A percentile compares a stretch with the other conserved stretches of the same genome.
Evolutionary conservation across 163 green algal genomes (phyloP).

Genomic region (Chlorella variabilis): DNA sequence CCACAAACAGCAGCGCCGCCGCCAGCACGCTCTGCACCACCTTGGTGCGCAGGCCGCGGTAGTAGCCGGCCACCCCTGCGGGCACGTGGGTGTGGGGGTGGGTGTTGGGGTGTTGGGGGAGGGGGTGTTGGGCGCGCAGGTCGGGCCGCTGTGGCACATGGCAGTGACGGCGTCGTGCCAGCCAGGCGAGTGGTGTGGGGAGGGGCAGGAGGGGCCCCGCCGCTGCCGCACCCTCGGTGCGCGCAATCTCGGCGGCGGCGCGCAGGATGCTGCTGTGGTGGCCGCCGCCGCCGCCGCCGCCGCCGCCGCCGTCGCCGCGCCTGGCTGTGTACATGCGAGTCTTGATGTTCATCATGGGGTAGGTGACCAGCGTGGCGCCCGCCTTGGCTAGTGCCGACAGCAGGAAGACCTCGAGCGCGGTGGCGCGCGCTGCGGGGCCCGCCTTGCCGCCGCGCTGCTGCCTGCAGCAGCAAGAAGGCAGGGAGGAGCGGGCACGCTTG

Average conservation of each 20-base stretch:
- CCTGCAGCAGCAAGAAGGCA: slow-evolving; percentile 5
- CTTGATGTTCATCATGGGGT: slow-evolving; percentile 65
- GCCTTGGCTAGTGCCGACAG: slow-evolving; percentile 85
- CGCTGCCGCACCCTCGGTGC: slow-evolving; percentile 60
- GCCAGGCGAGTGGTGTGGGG: too few relatives aligned
- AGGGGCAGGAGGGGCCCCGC: too few relatives aligned
- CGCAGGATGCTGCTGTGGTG: slow-evolving; percentile 43
- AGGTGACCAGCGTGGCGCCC: slow-evolving; percentile 79
- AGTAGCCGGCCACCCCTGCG: slow-evolving; percentile 77
- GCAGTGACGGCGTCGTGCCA: too few relatives aligned
- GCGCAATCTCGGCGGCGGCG: slow-evolving; percentile 71
- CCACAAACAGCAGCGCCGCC: slow-evolving; percentile 86
- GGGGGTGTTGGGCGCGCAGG: too few relatives aligned
- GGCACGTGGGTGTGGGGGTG: too few relatives aligned
- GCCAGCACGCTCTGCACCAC: slow-evolving; percentile 87
- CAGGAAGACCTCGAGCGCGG: slow-evolving; percentile 74
- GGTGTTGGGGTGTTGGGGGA: too few relatives aligned
- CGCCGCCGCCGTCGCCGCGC: slow-evolving; percentile 40
- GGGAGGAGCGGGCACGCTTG: background rate
- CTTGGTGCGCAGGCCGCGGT: slow-evolving; percentile 81
- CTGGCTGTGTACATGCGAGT: slow-evolving; percentile 34
- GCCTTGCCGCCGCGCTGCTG: background rate
- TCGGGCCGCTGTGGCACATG: too few relatives aligned
- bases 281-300: slow-evolving; percentile 15
- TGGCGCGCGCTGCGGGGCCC: slow-evolving; percentile 22